A percentile compares a stretch with the other conserved stretches of the same genome.
phyloP scores from a whole-genome alignment of 768 basidiomycete genomes.

The Termitomyces bulborhizus region DNA sequence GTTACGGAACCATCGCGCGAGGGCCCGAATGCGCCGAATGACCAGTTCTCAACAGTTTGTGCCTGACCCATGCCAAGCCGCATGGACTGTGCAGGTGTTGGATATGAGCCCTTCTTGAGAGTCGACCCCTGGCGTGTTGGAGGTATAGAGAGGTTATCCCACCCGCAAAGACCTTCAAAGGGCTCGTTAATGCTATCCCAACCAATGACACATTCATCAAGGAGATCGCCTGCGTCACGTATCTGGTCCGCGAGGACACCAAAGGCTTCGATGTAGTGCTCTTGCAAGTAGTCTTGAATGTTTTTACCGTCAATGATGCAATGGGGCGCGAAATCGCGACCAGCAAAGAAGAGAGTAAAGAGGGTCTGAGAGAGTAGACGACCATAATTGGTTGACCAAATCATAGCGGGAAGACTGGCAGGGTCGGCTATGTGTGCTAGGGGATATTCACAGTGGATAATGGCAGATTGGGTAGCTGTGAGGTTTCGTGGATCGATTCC shows the following conservation, averaged over 20 bases:
- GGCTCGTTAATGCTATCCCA: slow-evolving; percentile 99
- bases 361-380: slow-evolving; percentile 83
- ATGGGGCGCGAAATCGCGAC: slow-evolving; percentile 82
- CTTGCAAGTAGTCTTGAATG: slow-evolving; percentile 85
- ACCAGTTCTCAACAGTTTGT: slow-evolving; percentile 78
- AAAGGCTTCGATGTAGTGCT: slow-evolving; percentile 71
- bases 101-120: slow-evolving; percentile 81
- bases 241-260: slow-evolving; percentile 73
- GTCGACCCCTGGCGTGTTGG: slow-evolving; percentile 64
- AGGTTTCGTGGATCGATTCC: slow-evolving; percentile 85
- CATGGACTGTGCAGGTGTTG: slow-evolving; percentile 80
- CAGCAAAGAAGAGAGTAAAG: slow-evolving; percentile 94
- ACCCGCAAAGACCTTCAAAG: slow-evolving; percentile 69
- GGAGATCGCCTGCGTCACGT: slow-evolving; percentile 62
- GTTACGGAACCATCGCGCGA: slow-evolving; percentile 64
- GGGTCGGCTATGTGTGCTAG: slow-evolving; percentile 57
- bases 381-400: slow-evolving; percentile 95
- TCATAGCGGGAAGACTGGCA: slow-evolving; percentile 80
- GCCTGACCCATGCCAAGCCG: slow-evolving; percentile 84
- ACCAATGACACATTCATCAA: slow-evolving; percentile 87
- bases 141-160: slow-evolving; percentile 59
- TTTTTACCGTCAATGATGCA: slow-evolving; percentile 89
- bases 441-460: slow-evolving; percentile 89
- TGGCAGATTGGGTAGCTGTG: slow-evolving; percentile 78
- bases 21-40: slow-evolving; percentile 78